Evolutionary conservation across 2,329 filamentous ascomycete genomes (phyloP).

Genomic region (Sarocladium kiliense): DNA sequence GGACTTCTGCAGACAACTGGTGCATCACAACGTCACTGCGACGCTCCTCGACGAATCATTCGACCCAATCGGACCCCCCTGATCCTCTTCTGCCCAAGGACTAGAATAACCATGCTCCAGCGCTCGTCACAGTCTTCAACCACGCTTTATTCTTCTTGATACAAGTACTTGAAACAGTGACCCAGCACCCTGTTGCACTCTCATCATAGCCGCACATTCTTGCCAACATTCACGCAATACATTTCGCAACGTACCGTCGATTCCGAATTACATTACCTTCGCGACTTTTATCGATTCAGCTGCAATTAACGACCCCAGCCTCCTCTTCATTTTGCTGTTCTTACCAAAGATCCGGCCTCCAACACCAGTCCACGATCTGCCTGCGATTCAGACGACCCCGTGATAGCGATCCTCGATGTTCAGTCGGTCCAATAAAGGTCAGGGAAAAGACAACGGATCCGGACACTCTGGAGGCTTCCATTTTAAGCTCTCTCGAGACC

Average conservation of each 20-base stretch:
- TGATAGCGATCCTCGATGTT: constrained; percentile 28
- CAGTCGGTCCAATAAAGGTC: constrained; percentile 26
- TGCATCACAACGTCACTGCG: constrained; percentile 7
- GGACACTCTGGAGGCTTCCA: constrained; percentile 14
- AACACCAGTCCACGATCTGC: neutral
- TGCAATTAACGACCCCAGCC: no score
- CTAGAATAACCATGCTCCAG: constrained; percentile 2
- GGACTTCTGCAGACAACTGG: neutral
- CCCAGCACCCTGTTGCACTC: constrained; percentile 4
- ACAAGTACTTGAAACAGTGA: constrained; percentile 8
- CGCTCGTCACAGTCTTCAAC: constrained; percentile 1
- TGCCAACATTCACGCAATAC: neutral
- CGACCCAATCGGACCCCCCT: neutral
- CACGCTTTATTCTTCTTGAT: constrained; percentile 4
- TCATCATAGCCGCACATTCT: neutral
- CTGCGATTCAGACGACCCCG: neutral
- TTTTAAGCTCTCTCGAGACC: constrained; percentile 7
- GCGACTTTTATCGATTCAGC: neutral
- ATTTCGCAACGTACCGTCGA: neutral
- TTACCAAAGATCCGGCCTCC: neutral
- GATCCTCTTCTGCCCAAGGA: neutral
- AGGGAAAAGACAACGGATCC: constrained; percentile 18
- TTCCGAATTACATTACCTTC: neutral
- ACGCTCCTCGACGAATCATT: constrained; percentile 2
- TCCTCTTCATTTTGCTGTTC: neutral